These are phyloP conservation scores for Saussurea involucrata DNA, from an alignment of 129 eudicot genomes.

Conservation along the genomic window DNA sequence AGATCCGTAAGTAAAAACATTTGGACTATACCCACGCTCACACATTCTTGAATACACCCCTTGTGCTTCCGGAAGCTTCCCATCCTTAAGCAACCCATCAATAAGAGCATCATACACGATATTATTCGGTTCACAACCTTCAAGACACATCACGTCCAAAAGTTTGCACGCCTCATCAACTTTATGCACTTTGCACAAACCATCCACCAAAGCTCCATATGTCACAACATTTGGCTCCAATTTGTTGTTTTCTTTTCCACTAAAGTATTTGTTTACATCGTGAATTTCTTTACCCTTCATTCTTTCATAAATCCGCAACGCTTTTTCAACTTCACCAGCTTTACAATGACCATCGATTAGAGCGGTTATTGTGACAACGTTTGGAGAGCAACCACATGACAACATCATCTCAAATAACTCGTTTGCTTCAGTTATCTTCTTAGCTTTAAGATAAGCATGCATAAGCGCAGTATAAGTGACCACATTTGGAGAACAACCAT, in stretches of 20 bases:
- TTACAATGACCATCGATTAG: constrained; percentile 87
- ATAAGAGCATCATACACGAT: constrained; percentile 92
- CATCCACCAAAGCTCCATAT: constrained; percentile 92
- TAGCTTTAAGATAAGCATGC: constrained; percentile 83
- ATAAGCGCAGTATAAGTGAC: constrained; percentile 91
- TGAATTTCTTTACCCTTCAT: constrained; percentile 56
- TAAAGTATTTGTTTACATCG: constrained; percentile 64
- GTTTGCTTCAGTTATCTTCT: constrained; percentile 55
- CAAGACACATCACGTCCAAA: constrained; percentile 59
- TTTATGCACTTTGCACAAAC: constrained; percentile 84
- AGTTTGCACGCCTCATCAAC: constrained; percentile 71
- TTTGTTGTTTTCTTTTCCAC: constrained; percentile 24
- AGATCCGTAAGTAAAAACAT: constrained; percentile 72
- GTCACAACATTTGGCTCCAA: constrained; percentile 82
- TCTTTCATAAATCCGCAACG: constrained; percentile 73
- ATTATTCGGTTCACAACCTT: constrained; percentile 84
- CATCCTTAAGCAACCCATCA: constrained; percentile 86
- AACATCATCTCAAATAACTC: constrained; percentile 77
- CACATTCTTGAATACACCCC: constrained; percentile 64
- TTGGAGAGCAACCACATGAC: constrained; percentile 65
- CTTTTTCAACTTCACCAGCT: constrained; percentile 66
- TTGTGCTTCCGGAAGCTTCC: constrained; percentile 86
- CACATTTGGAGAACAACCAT: constrained; percentile 82
- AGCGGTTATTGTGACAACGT: constrained; percentile 80
- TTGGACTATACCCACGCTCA: constrained; percentile 65